These are phyloP conservation scores for Saccharomycopsis amapae DNA, from an alignment of 805 yeast species.

Conservation along the genomic window DNA sequence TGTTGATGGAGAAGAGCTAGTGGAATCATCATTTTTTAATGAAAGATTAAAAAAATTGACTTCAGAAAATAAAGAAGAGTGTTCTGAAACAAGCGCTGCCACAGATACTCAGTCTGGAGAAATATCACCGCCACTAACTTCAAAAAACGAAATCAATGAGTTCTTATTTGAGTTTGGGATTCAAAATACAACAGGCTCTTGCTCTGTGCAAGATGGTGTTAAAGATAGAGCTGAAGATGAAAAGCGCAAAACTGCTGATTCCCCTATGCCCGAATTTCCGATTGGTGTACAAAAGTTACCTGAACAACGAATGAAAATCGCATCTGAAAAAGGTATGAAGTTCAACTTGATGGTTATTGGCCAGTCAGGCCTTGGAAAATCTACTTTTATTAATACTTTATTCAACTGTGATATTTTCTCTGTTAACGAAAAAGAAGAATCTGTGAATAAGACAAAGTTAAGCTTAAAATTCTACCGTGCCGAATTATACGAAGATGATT, in stretches of 20 bases:
- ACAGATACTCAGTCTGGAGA: too few species aligned
- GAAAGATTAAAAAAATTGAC: too few species aligned
- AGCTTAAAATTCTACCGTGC: not conserved
- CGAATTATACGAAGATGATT: slow-evolving; percentile 52
- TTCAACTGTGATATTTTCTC: slow-evolving; percentile 61
- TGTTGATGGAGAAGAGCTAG: too few species aligned
- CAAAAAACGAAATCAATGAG: not conserved
- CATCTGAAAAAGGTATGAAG: slow-evolving; percentile 26
- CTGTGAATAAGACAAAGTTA: not conserved
- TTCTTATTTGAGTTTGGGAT: not conserved
- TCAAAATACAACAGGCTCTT: not conserved
- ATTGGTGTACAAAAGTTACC: slow-evolving; percentile 14
- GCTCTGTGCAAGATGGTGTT: too few species aligned
- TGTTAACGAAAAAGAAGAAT: slow-evolving; percentile 23
- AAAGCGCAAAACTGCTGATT: not conserved
- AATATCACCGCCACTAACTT: not conserved
- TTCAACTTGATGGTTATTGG: slow-evolving; percentile 87
- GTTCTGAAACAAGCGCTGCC: too few species aligned
- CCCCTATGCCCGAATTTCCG: not conserved
- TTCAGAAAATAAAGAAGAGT: too few species aligned
- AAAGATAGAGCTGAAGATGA: not conserved
- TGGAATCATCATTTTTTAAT: too few species aligned
- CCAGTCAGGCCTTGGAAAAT: slow-evolving; percentile 67
- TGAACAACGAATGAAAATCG: slow-evolving; percentile 17
- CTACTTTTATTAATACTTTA: slow-evolving; percentile 84